phyloP scores from a whole-genome alignment of 2,329 filamentous ascomycete genomes.

The Sporothrix luriei region DNA sequence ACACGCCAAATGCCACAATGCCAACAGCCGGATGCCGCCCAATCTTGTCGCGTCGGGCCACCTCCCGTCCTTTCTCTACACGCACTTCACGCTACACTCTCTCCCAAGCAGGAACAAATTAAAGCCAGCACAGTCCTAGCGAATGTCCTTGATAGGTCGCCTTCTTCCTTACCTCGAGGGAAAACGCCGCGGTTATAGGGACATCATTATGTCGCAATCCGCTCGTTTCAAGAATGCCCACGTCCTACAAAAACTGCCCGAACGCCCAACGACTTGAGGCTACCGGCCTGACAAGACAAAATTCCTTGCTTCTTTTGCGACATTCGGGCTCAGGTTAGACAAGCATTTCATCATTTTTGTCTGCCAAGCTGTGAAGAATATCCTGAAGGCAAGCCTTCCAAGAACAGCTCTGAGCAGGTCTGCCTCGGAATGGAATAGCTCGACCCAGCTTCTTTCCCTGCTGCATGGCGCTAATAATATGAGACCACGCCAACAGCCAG shows the following conservation, averaged over 20 bases:
- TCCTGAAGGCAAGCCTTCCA: conserved; percentile 1
- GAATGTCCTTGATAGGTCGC: conserved; percentile 18
- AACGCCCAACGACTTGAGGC: conserved; percentile 1
- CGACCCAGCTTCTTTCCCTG: conserved; percentile 20
- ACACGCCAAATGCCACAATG: background rate
- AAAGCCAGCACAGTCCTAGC: conserved; percentile 14
- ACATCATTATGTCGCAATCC: conserved; percentile 7
- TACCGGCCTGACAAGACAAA: background rate
- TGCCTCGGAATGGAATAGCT: conserved; percentile 13
- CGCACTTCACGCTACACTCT: no score
- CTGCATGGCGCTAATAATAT: conserved; percentile 20
- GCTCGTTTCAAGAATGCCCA: background rate
- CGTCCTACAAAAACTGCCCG: background rate
- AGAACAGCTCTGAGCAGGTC: conserved; percentile 1
- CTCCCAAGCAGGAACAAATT: background rate
- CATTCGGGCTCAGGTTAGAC: background rate
- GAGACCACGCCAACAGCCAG: conserved; percentile 17
- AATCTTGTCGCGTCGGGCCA: background rate
- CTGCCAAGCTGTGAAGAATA: conserved; percentile 6
- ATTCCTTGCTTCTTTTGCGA: background rate
- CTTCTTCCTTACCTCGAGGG: background rate
- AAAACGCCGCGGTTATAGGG: background rate
- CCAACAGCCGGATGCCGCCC: background rate
- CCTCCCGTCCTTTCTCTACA: background rate
- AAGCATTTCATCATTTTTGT: background rate